Evolutionary conservation across 352 stramenopile species (phyloP).

Genomic region (Peronospora belbahrii): DNA sequence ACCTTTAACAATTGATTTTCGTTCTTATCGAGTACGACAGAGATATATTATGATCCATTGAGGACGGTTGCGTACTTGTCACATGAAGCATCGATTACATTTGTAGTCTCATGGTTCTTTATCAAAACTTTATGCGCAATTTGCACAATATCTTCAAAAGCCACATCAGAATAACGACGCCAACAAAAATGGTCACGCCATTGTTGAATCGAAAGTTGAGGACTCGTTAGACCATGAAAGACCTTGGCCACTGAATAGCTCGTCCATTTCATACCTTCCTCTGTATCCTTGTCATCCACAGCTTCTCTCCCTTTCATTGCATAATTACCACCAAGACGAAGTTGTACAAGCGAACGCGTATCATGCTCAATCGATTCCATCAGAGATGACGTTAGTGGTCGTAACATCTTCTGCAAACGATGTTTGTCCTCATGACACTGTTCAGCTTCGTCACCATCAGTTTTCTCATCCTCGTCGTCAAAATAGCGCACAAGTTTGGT

Average conservation of each 20-base stretch:
- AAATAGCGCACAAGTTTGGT: slow-evolving; percentile 57
- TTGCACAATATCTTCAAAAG: slow-evolving; percentile 66
- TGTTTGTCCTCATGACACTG: slow-evolving; percentile 18
- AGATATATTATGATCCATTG: not conserved
- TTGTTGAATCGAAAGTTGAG: slow-evolving; percentile 41
- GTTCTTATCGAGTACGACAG: no score
- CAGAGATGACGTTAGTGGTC: slow-evolving; percentile 38
- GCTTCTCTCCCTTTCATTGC: slow-evolving; percentile 7
- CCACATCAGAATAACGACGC: slow-evolving; percentile 54
- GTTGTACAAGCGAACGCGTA: slow-evolving; percentile 28
- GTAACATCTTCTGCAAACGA: slow-evolving; percentile 38
- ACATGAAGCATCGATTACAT: not conserved
- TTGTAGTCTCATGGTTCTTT: slow-evolving; percentile 10
- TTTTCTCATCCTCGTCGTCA: slow-evolving; percentile 31
- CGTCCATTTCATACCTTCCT: slow-evolving; percentile 35
- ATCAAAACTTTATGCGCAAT: slow-evolving; percentile 50
- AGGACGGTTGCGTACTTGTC: not conserved
- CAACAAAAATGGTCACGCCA: slow-evolving; percentile 66
- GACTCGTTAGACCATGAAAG: slow-evolving; percentile 66
- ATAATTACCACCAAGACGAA: slow-evolving; percentile 12
- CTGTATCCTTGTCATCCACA: slow-evolving; percentile 13
- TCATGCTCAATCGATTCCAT: slow-evolving; percentile 55
- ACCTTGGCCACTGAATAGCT: slow-evolving; percentile 65
- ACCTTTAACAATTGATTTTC: no score
- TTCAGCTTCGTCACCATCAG: not conserved